Evolutionary conservation across 2,329 filamentous ascomycete genomes (phyloP).

Genomic region (Verticillium isaacii): DNA sequence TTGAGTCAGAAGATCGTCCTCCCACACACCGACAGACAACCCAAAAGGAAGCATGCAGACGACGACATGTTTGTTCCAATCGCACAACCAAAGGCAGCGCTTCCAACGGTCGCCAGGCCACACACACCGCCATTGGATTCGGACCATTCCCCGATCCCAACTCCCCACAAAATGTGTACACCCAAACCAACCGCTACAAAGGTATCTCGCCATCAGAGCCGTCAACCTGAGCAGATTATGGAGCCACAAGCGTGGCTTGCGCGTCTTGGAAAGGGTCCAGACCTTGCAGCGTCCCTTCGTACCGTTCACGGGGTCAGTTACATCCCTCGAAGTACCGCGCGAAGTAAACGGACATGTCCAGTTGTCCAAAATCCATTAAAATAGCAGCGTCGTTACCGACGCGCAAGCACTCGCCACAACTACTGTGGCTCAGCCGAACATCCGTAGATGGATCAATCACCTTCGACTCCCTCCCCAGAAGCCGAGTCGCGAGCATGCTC

Average conservation of each 20-base stretch:
- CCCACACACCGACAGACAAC: background rate
- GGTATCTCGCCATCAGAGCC: background rate
- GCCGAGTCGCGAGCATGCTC: background rate
- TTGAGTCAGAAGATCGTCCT: background rate
- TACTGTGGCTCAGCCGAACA: slow-evolving; percentile 2
- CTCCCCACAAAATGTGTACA: background rate
- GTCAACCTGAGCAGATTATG: background rate
- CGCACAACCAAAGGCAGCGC: no score
- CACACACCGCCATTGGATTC: background rate
- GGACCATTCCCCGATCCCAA: background rate
- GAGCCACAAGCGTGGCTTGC: background rate
- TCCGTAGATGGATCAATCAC: no score
- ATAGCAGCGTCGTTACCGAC: background rate
- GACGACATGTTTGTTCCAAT: no score
- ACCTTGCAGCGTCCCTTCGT: background rate
- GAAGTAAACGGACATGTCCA: background rate
- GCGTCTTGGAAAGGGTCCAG: background rate
- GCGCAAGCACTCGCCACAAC: slow-evolving; percentile 13
- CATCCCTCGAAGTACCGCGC: background rate
- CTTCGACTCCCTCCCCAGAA: background rate
- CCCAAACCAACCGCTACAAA: background rate
- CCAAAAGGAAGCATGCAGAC: no score
- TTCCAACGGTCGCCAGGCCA: background rate
- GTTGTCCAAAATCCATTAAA: background rate
- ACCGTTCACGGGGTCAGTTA: background rate